Conservation (phyloP, 2,329 filamentous ascomycete species). For the Cladosporium sp. region DNA sequence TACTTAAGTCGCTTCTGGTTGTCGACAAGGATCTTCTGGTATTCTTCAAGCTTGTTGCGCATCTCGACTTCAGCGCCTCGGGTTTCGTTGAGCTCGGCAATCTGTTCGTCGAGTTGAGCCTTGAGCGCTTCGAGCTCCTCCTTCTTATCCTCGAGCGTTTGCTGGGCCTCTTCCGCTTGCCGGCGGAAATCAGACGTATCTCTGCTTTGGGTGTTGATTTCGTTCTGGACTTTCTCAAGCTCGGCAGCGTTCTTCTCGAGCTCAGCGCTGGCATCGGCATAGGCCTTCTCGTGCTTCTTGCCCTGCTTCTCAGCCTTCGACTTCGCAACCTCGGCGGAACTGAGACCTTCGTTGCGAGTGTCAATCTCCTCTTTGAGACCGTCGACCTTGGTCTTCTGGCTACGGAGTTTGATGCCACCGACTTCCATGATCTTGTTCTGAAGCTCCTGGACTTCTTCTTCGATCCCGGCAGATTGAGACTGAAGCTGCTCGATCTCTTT, state of each 20-base stretch:
- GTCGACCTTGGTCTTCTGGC: constrained; percentile 88
- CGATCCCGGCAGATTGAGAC: constrained; percentile 80
- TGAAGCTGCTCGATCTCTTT: constrained; percentile 76
- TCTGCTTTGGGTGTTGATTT: constrained; percentile 71
- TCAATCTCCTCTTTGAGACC: constrained; percentile 81
- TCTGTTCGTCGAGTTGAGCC: constrained; percentile 80
- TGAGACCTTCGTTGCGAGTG: constrained; percentile 74
- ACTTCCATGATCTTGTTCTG: constrained; percentile 99
- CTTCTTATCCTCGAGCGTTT: constrained; percentile 72
- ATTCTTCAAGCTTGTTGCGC: constrained; percentile 96
- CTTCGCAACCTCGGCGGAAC: constrained; percentile 79
- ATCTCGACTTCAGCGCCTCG: constrained; percentile 93
- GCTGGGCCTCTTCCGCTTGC: constrained; percentile 74
- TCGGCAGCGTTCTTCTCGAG: constrained; percentile 68
- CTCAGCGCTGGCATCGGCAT: constrained; percentile 74
- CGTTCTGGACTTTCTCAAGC: constrained; percentile 71
- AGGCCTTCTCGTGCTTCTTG: constrained; percentile 79
- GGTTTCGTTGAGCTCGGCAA: constrained; percentile 79
- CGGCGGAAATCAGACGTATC: constrained; percentile 69
- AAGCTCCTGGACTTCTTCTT: constrained; percentile 85
- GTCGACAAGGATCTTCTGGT: constrained; percentile 81
- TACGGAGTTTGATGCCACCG: constrained; percentile 85
- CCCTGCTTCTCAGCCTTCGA: constrained; percentile 93
- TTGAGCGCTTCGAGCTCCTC: constrained; percentile 76
- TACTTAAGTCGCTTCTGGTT: constrained; percentile 80